A percentile compares a stretch with the other conserved stretches of the same genome.
These are phyloP conservation scores for Nectriaceae sp. DNA, from an alignment of 2,329 filamentous ascomycete genomes.

Conservation along the genomic window DNA sequence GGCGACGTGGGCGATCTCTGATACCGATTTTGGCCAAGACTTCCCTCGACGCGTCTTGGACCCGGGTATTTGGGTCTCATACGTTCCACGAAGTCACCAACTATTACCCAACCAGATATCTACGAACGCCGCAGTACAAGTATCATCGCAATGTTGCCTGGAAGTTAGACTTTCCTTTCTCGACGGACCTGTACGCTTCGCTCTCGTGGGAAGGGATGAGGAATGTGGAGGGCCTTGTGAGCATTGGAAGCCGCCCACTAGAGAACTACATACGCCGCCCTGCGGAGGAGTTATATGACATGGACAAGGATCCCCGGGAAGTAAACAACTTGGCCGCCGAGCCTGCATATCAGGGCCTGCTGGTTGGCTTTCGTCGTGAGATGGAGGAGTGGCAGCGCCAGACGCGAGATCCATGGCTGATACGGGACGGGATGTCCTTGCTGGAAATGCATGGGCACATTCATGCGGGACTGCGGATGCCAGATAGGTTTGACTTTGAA, in stretches of 20 bases:
- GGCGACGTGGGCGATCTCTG: not conserved
- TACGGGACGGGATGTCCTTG: not conserved
- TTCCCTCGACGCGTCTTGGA: not conserved
- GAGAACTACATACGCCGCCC: not conserved
- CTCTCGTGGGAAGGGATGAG: not conserved
- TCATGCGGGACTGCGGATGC: too few species aligned
- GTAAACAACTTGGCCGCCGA: not conserved
- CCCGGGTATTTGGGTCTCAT: not conserved
- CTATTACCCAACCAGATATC: not conserved
- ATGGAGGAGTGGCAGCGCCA: not conserved
- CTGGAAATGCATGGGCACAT: too few species aligned
- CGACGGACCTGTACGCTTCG: not conserved
- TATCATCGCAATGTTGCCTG: not conserved
- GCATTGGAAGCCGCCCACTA: not conserved
- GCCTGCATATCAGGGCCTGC: not conserved
- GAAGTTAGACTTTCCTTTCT: not conserved
- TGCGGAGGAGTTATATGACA: not conserved
- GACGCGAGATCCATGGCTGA: not conserved
- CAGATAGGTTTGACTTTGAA: too few species aligned
- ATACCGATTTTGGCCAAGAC: not conserved
- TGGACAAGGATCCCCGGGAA: not conserved
- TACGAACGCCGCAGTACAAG: not conserved
- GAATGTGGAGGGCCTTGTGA: not conserved
- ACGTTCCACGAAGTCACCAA: not conserved
- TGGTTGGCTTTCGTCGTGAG: not conserved